phyloP scores from a whole-genome alignment of 2,329 filamentous ascomycete genomes.

The Alternaria tenuissima region DNA sequence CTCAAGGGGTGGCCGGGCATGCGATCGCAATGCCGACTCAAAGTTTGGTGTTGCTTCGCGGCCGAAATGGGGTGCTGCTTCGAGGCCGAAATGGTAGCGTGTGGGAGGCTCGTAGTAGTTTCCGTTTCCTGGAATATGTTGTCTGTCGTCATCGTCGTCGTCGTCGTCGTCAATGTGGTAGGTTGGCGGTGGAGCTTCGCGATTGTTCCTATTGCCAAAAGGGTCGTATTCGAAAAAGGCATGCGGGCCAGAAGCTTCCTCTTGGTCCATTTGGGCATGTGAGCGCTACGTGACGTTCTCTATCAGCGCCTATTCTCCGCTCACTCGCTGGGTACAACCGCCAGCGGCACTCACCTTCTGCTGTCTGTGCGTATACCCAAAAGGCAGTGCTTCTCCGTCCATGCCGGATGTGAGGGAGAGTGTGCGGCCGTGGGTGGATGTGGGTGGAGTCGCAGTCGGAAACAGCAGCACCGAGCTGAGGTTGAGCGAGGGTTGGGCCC shows the following conservation, averaged over 20 bases:
- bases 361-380: conserved; percentile 45
- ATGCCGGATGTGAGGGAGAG: conserved; percentile 7
- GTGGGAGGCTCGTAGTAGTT: background rate
- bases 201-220: conserved; percentile 5
- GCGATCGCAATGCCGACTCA: conserved; percentile 10
- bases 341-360: conserved; percentile 42
- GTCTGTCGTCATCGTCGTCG: conserved; percentile 7
- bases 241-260: conserved; percentile 25
- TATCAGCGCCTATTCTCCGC: conserved; percentile 22
- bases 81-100: conserved; percentile 5
- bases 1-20: conserved; percentile 2
- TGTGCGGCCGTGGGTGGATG: background rate
- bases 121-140: background rate
- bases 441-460: conserved; percentile 5
- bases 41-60: background rate
- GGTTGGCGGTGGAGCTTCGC: conserved; percentile 2
- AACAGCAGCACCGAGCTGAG: conserved; percentile 5
- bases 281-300: conserved; percentile 38
- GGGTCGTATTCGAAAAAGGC: background rate
- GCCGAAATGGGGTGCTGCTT: too few relatives aligned
- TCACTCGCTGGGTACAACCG: conserved; percentile 7
- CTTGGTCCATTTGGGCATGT: conserved; percentile 44
- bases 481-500: background rate
- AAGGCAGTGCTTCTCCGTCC: conserved; percentile 44
- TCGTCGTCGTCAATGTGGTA: background rate